Percentiles rank a stretch among this genome's conserved stretches.
Conservation (phyloP, 2,329 filamentous ascomycete genomes). For the Colletotrichum gloeosporioides region DNA sequence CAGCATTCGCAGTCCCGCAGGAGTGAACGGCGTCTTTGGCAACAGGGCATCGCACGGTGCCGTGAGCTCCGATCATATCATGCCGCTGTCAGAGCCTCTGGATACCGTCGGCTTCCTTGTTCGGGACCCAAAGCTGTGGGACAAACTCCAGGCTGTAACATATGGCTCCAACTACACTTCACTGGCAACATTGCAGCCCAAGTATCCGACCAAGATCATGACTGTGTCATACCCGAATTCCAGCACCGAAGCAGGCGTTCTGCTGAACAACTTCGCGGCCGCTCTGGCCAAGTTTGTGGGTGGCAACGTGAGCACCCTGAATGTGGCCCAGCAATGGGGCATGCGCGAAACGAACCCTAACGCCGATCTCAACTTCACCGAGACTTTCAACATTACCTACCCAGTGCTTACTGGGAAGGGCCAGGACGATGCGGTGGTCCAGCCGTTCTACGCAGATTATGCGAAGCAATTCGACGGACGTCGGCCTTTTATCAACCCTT, state of each 20-base stretch:
- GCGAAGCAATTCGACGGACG: neutral
- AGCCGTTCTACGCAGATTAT: neutral
- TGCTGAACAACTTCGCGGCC: neutral
- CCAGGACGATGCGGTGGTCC: neutral
- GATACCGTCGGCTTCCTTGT: slow-evolving; percentile 26
- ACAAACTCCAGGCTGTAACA: neutral
- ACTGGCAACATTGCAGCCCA: neutral
- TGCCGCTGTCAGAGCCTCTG: slow-evolving; percentile 39
- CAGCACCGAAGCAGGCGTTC: neutral
- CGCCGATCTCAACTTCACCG: neutral
- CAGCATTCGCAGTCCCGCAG: slow-evolving; percentile 48
- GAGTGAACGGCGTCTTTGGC: slow-evolving; percentile 46
- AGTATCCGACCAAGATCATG: neutral
- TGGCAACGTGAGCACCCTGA: neutral
- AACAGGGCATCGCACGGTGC: slow-evolving; percentile 35
- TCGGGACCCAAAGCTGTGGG: slow-evolving; percentile 32
- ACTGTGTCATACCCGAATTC: neutral
- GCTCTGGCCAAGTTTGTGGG: neutral
- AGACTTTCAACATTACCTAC: neutral
- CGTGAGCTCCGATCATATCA: slow-evolving; percentile 41
- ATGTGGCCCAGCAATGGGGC: neutral
- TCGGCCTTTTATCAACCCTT: neutral
- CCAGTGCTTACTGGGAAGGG: neutral
- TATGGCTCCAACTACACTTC: neutral
- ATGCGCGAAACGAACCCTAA: neutral